These are phyloP conservation scores for Sambucus nigra DNA, from an alignment of 129 eudicot species.

Conservation along the genomic window DNA sequence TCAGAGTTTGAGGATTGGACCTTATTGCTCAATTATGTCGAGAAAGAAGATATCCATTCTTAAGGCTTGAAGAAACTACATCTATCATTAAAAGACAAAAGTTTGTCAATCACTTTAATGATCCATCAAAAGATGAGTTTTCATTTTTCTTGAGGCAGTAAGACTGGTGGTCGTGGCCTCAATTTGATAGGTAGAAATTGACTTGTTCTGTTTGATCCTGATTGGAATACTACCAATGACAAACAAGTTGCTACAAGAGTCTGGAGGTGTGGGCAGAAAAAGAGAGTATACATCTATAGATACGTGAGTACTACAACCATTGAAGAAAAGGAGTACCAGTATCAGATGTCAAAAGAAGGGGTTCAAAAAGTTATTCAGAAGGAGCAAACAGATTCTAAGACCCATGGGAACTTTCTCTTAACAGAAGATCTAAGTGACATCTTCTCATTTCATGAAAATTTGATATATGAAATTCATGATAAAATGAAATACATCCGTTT, in stretches of 20 bases:
- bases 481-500: constrained; percentile 87
- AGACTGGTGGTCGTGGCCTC: too few species aligned
- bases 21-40: constrained; percentile 97
- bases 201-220: too few species aligned
- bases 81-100: constrained; percentile 96
- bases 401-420: constrained; percentile 70
- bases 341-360: constrained; percentile 99
- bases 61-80: constrained; percentile 90
- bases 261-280: constrained; percentile 99
- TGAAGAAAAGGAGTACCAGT: too few species aligned
- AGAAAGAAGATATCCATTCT: constrained; percentile 86
- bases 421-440: constrained; percentile 90
- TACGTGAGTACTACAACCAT: too few species aligned
- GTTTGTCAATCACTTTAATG: too few species aligned
- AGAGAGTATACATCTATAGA: constrained; percentile 94
- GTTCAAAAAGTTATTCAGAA: too few species aligned
- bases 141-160: too few species aligned
- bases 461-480: too few species aligned
- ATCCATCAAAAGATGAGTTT: too few species aligned
- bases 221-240: too few species aligned
- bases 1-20: constrained; percentile 93
- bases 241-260: constrained; percentile 99
- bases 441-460: constrained; percentile 67
- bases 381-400: constrained; percentile 63
- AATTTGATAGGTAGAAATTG: too few species aligned